Conservation (phyloP, 2,329 filamentous ascomycete species). For the Beauveria varroae region DNA sequence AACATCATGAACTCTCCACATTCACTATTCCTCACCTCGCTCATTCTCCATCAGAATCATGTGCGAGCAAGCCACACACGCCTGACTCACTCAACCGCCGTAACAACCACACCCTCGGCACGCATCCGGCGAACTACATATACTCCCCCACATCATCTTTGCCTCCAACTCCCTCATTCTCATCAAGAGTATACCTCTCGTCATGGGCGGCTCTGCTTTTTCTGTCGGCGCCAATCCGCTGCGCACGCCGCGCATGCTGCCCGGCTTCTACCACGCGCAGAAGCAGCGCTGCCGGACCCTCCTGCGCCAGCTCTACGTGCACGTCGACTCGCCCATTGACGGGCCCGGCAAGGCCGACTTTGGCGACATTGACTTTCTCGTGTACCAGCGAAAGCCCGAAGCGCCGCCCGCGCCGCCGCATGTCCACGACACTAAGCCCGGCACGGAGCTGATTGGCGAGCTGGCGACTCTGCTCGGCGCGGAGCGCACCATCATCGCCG, state of each 20-base stretch:
- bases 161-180: not conserved
- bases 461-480: slow-evolving; percentile 36
- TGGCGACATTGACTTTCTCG: slow-evolving; percentile 68
- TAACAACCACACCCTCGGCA: not conserved
- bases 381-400: slow-evolving; percentile 30
- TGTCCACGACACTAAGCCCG: not conserved
- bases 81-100: not conserved
- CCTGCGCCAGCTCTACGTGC: slow-evolving; percentile 44
- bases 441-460: slow-evolving; percentile 23
- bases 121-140: not conserved
- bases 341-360: slow-evolving; percentile 59
- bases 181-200: not conserved
- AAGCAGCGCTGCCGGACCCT: slow-evolving; percentile 36
- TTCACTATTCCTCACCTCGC: not conserved
- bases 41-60: not conserved
- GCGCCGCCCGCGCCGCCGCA: slow-evolving; percentile 10
- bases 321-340: slow-evolving; percentile 55
- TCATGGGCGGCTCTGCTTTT: slow-evolving; percentile 63
- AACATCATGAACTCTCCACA: not conserved
- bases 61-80: not conserved
- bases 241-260: slow-evolving; percentile 58
- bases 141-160: not conserved
- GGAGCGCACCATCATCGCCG: slow-evolving; percentile 23
- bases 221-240: slow-evolving; percentile 37
- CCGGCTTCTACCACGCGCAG: slow-evolving; percentile 46